Conservation (phyloP, 768 basidiomycete genomes). For the Filobasidium floriforme region DNA sequence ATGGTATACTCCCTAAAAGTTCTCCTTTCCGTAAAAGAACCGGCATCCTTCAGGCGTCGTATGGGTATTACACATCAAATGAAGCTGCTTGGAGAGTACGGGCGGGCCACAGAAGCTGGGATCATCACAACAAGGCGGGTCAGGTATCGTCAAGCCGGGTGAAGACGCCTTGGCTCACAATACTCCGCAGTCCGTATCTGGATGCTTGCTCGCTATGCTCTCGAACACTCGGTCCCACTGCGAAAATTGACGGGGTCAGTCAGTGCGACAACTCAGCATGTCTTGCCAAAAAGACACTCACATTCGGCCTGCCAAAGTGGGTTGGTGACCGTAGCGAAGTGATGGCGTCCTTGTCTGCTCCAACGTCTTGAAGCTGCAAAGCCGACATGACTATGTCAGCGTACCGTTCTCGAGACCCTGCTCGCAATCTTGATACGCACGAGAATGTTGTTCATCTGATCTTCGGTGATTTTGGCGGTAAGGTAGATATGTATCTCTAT, state of each 20-base stretch:
- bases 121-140: not conserved
- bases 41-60: constrained; percentile 63
- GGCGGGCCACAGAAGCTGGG: constrained; percentile 75
- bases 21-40: constrained; percentile 81
- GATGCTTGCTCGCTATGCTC: constrained; percentile 71
- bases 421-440: too few relatives aligned
- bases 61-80: constrained; percentile 76
- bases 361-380: constrained; percentile 70
- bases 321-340: constrained; percentile 83
- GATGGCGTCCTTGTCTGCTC: constrained; percentile 84
- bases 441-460: constrained; percentile 88
- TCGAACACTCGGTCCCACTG: constrained; percentile 43
- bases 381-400: not conserved
- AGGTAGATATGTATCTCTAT: constrained; percentile 89
- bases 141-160: not conserved
- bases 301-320: constrained; percentile 80
- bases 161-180: constrained; percentile 40
- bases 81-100: constrained; percentile 61
- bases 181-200: constrained; percentile 82
- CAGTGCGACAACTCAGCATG: not conserved
- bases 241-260: not conserved
- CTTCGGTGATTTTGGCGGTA: constrained; percentile 80
- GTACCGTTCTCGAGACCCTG: not conserved
- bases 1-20: not conserved
- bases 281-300: constrained; percentile 45